Percentiles rank a stretch among this genome's conserved stretches.
These are phyloP conservation scores for Magnusiomyces magnusii DNA, from an alignment of 1,139 yeast species.

Conservation along the genomic window DNA sequence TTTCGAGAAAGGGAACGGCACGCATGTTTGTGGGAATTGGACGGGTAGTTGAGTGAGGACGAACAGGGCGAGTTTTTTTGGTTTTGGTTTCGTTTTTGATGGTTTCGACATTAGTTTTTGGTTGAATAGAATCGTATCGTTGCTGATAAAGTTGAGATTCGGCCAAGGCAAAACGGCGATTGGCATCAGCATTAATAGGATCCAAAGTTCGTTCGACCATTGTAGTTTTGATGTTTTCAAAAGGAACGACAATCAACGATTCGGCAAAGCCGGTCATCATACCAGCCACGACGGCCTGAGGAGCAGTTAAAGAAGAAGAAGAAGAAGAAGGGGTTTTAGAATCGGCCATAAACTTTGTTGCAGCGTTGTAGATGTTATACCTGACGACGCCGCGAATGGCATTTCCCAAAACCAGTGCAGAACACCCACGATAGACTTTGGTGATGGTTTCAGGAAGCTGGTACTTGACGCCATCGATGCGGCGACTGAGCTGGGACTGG, in stretches of 20 bases:
- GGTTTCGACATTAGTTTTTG: neutral
- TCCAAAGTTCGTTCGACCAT: slow-evolving; percentile 52
- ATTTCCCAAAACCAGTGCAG: slow-evolving; percentile 73
- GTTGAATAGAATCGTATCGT: neutral
- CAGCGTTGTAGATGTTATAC: slow-evolving; percentile 66
- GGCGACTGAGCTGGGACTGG: slow-evolving; percentile 53
- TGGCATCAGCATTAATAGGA: slow-evolving; percentile 9
- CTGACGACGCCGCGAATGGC: slow-evolving; percentile 66
- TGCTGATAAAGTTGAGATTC: neutral
- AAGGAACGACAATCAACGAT: slow-evolving; percentile 78
- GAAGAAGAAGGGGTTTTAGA: too few species aligned
- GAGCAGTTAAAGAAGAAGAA: slow-evolving; percentile 29
- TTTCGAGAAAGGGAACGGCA: slow-evolving; percentile 10
- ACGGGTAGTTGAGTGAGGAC: neutral
- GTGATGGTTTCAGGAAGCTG: slow-evolving; percentile 37
- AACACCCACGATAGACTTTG: slow-evolving; percentile 63
- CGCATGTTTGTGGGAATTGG: slow-evolving; percentile 1
- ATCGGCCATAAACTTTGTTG: slow-evolving; percentile 64
- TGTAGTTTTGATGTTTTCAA: slow-evolving; percentile 78
- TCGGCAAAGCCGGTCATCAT: slow-evolving; percentile 72
- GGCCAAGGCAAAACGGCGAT: neutral
- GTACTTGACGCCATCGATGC: slow-evolving; percentile 35
- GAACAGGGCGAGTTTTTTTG: neutral
- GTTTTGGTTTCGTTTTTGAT: neutral
- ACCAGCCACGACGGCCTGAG: slow-evolving; percentile 57